Conservation (phyloP, 306 rosid species). For the Arachis stenosperma region DNA sequence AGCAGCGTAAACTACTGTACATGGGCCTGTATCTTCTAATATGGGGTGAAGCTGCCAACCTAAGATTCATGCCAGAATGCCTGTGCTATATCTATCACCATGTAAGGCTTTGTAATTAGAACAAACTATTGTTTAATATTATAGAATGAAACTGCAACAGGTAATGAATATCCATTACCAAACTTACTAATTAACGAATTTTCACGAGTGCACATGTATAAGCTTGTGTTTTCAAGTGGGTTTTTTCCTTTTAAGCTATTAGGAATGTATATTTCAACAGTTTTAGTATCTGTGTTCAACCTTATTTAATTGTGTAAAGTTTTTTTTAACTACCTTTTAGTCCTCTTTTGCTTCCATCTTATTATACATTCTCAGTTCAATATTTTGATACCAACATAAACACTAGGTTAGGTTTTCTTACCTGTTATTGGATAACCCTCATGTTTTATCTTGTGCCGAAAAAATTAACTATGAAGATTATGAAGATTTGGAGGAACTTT, state of each 20-base stretch:
- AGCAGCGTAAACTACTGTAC: constrained; percentile 92
- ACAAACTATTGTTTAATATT: not conserved
- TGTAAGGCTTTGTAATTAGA: constrained; percentile 55
- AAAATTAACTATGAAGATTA: not conserved
- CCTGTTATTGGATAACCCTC: not conserved
- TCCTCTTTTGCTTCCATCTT: constrained; percentile 9
- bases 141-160: not conserved
- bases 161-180: not conserved
- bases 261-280: not conserved
- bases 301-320: not conserved
- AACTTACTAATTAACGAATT: not conserved
- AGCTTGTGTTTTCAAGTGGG: not conserved
- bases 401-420: not conserved
- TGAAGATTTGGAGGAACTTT: not conserved
- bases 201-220: not conserved
- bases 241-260: not conserved
- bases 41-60: constrained; percentile 99
- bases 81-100: constrained; percentile 98
- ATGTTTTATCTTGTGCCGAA: not conserved
- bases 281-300: not conserved
- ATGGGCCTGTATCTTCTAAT: constrained; percentile 97
- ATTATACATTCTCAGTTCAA: not conserved
- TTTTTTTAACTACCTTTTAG: not conserved
- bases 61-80: constrained; percentile 99
- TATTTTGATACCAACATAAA: not conserved